Evolutionary conservation across 148 eudicot species (phyloP).

Genomic region (Vaccinium macrocarpon): DNA sequence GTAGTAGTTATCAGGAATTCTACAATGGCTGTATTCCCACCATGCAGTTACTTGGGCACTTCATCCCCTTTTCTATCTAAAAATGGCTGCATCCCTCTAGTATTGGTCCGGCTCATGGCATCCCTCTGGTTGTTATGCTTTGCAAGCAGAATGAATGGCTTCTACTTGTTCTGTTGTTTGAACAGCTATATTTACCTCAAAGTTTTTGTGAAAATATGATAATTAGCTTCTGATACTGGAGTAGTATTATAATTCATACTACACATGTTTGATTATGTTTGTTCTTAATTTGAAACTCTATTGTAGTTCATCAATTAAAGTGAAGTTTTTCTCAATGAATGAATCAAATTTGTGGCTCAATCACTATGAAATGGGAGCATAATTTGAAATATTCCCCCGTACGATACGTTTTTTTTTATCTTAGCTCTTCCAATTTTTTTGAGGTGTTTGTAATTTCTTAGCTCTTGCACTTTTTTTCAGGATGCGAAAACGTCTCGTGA

Average conservation of each 20-base stretch:
- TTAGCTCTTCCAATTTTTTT: conserved; percentile 10
- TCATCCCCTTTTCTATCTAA: no score
- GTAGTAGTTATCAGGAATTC: no score
- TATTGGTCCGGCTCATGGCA: no score
- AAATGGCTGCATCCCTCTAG: no score
- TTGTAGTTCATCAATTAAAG: background rate
- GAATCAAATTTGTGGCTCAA: background rate
- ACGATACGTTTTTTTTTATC: no score
- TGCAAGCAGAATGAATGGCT: background rate
- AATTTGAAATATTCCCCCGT: no score
- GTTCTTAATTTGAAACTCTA: background rate
- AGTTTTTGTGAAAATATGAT: background rate
- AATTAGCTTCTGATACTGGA: background rate
- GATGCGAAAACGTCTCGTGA: no score
- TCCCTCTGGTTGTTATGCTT: background rate
- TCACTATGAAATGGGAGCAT: background rate
- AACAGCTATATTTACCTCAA: background rate
- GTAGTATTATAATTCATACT: background rate
- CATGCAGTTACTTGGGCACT: no score
- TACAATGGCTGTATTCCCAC: no score
- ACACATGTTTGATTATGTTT: background rate
- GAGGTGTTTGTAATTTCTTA: no score
- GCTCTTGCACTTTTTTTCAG: no score
- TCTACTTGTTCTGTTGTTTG: background rate
- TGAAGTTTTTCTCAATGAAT: background rate